Conservation (phyloP, 1,139 yeast species). For the Candida frijolesensis region DNA sequence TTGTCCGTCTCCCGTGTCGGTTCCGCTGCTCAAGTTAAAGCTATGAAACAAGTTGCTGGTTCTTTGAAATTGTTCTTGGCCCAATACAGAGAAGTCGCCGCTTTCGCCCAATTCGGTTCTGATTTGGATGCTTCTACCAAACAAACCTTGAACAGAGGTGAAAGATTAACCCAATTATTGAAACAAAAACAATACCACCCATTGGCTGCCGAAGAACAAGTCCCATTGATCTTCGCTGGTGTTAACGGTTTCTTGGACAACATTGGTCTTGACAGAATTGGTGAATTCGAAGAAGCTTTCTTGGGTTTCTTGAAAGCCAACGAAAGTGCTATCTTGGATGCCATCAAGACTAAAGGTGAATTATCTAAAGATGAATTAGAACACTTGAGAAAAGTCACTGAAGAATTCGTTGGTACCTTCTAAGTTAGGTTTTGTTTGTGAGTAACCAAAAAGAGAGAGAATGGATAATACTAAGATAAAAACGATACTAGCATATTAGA, state of each 20-base stretch:
- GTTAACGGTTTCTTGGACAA: conserved; percentile 98
- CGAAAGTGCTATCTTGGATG: conserved; percentile 79
- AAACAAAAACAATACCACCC: conserved; percentile 98
- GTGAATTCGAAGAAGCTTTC: conserved; percentile 92
- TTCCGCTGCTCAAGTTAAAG: conserved; percentile 99
- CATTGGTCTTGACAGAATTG: conserved; percentile 83
- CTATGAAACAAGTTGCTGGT: conserved; percentile 99
- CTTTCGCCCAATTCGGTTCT: conserved; percentile 99
- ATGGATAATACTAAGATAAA: background rate
- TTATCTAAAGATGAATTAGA: conserved; percentile 85
- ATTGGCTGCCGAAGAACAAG: conserved; percentile 98
- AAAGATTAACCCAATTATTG: conserved; percentile 98
- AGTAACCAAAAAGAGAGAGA: too few species aligned
- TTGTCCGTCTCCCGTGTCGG: conserved; percentile 99
- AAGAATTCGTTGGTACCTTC: conserved; percentile 89
- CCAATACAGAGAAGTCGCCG: conserved; percentile 99
- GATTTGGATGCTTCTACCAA: conserved; percentile 99
- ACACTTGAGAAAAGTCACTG: conserved; percentile 87
- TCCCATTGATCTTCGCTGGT: conserved; percentile 98
- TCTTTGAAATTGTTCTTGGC: conserved; percentile 99
- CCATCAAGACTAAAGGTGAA: conserved; percentile 89
- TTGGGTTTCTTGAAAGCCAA: conserved; percentile 87
- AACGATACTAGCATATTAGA: conserved; percentile 1
- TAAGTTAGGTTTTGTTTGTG: conserved; percentile 20
- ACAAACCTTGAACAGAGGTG: conserved; percentile 99